A percentile compares a stretch with the other conserved stretches of the same genome.
These are phyloP conservation scores for Lathyrus tuberosus DNA, from an alignment of 306 rosid genomes.

Conservation along the genomic window DNA sequence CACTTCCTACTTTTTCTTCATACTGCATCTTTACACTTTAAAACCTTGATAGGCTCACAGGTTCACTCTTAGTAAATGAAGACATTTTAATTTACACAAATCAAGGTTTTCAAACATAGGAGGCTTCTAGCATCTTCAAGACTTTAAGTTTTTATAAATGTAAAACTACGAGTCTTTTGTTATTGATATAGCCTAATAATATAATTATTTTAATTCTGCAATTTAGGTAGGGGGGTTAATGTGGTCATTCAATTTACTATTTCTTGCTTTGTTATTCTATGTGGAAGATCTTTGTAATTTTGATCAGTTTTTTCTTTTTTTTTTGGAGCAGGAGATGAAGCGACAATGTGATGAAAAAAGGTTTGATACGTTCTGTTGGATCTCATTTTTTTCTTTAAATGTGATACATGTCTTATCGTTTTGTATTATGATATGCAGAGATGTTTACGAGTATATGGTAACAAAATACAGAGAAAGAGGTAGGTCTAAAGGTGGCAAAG, in stretches of 20 bases:
- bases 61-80: conserved; percentile 12
- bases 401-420: conserved; percentile 34
- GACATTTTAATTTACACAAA: not conserved
- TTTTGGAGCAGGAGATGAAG: conserved; percentile 92
- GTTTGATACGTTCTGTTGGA: conserved; percentile 44
- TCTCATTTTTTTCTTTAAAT: conserved; percentile 28
- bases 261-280: conserved; percentile 19
- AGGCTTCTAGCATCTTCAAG: conserved; percentile 32
- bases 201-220: conserved; percentile 23
- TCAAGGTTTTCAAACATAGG: conserved; percentile 13
- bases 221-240: not conserved
- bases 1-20: conserved; percentile 8
- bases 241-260: conserved; percentile 17
- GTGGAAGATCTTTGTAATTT: conserved; percentile 22
- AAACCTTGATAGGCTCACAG: conserved; percentile 16
- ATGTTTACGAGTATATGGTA: conserved; percentile 75
- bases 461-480: conserved; percentile 76
- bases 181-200: conserved; percentile 10
- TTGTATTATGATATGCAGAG: conserved; percentile 62
- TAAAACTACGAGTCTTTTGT: conserved; percentile 16
- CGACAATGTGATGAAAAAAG: conserved; percentile 95
- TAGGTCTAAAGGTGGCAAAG: conserved; percentile 74
- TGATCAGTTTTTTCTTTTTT: conserved; percentile 24
- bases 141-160: conserved; percentile 16
- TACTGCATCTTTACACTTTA: not conserved